Evolutionary conservation across 495 filamentous ascomycete genomes (phyloP).

Genomic region (Pseudevernia furfuracea): DNA sequence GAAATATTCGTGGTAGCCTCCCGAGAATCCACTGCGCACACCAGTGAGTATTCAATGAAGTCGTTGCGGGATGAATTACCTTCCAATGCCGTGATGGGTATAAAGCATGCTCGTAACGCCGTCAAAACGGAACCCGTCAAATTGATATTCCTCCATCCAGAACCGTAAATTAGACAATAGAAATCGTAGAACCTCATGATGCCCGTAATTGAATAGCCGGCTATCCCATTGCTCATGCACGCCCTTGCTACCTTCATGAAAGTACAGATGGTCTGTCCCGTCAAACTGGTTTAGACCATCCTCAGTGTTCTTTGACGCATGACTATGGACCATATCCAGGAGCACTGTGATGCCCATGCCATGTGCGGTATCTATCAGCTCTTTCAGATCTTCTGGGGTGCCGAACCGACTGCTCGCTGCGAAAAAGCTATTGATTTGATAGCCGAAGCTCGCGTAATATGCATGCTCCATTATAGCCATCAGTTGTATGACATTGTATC

Average conservation of each 20-base stretch:
- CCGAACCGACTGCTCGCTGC: slow-evolving; percentile 95
- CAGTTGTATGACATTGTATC: slow-evolving; percentile 96
- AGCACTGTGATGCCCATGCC: slow-evolving; percentile 85
- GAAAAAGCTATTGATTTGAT: slow-evolving; percentile 98
- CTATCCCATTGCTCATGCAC: slow-evolving; percentile 92
- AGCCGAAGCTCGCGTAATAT: slow-evolving; percentile 98
- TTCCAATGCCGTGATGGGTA: slow-evolving; percentile 91
- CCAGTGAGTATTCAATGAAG: slow-evolving; percentile 23
- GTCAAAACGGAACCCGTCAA: slow-evolving; percentile 97
- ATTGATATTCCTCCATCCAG: slow-evolving; percentile 98
- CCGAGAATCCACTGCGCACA: slow-evolving; percentile 74
- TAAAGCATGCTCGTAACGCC: slow-evolving; percentile 99
- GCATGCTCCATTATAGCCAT: slow-evolving; percentile 99
- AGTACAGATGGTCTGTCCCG: slow-evolving; percentile 89
- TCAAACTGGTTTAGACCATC: slow-evolving; percentile 95
- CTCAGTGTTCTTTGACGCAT: slow-evolving; percentile 92
- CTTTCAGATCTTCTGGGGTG: slow-evolving; percentile 88
- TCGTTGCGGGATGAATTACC: slow-evolving; percentile 51
- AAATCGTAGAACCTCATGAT: slow-evolving; percentile 90
- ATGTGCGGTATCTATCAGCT: slow-evolving; percentile 92
- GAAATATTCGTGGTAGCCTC: slow-evolving; percentile 98
- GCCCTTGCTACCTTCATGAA: slow-evolving; percentile 78
- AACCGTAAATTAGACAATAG: slow-evolving; percentile 91
- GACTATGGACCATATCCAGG: slow-evolving; percentile 93
- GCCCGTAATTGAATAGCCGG: slow-evolving; percentile 92